These are phyloP conservation scores for Coemansia brasiliensis DNA, from an alignment of 192 early-diverging fungal genomes.

Conservation along the genomic window DNA sequence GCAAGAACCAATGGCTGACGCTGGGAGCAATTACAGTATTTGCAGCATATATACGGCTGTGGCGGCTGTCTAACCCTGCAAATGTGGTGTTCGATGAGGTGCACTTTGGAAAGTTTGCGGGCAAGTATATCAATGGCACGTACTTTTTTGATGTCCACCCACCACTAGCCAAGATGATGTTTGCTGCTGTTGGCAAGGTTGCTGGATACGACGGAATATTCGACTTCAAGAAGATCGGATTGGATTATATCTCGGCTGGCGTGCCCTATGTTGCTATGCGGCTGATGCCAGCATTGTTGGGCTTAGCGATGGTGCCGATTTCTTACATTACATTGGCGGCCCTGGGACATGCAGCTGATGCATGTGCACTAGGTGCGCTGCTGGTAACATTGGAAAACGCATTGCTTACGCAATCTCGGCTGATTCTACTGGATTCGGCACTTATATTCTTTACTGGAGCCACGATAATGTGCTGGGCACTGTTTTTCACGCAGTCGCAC, in stretches of 20 bases:
- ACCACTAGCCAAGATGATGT: slow-evolving; percentile 88
- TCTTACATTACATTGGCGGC: slow-evolving; percentile 81
- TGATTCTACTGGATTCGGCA: slow-evolving; percentile 89
- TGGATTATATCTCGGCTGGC: slow-evolving; percentile 81
- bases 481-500: slow-evolving; percentile 37
- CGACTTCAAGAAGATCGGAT: slow-evolving; percentile 90
- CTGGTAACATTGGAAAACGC: slow-evolving; percentile 89
- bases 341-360: slow-evolving; percentile 73
- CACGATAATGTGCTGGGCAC: slow-evolving; percentile 29
- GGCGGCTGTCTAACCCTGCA: slow-evolving; percentile 45
- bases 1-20: slow-evolving; percentile 48
- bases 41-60: slow-evolving; percentile 51
- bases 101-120: slow-evolving; percentile 97
- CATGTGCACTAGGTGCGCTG: slow-evolving; percentile 73
- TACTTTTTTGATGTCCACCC: slow-evolving; percentile 98
- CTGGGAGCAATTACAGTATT: slow-evolving; percentile 44
- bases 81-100: slow-evolving; percentile 89
- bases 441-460: slow-evolving; percentile 71
- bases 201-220: slow-evolving; percentile 91
- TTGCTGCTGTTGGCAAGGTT: slow-evolving; percentile 73
- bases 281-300: slow-evolving; percentile 72
- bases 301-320: slow-evolving; percentile 79
- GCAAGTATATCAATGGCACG: slow-evolving; percentile 77
- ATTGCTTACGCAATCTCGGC: slow-evolving; percentile 82
- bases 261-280: slow-evolving; percentile 92